Evolutionary conservation across 2,329 filamentous ascomycete genomes (phyloP).

Genomic region (Triangularia setosa): DNA sequence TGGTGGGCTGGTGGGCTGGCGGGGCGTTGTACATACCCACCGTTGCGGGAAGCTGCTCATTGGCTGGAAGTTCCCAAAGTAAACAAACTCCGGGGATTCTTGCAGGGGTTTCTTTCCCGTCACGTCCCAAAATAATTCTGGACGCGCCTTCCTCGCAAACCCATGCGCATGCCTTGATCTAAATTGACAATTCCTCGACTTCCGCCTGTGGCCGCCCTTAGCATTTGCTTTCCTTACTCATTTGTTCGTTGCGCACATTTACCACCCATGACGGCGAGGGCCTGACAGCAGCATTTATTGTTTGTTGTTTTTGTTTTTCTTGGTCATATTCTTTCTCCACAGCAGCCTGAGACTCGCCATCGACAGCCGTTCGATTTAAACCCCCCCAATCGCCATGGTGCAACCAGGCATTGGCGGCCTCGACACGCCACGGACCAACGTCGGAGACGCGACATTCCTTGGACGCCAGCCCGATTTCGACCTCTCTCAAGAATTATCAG

Average conservation of each 20-base stretch:
- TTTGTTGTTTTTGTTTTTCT: slow-evolving; percentile 5
- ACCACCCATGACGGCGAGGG: slow-evolving; percentile 4
- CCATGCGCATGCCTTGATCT: neutral
- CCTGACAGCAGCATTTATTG: neutral
- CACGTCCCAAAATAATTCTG: slow-evolving; percentile 6
- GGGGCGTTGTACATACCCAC: slow-evolving; percentile 4
- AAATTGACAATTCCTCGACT: neutral
- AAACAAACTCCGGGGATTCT: slow-evolving; percentile 23
- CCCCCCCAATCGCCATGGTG: slow-evolving; percentile 48
- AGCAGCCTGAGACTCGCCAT: slow-evolving; percentile 3
- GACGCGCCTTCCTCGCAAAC: slow-evolving; percentile 20
- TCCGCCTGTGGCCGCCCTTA: neutral
- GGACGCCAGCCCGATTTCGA: slow-evolving; percentile 69
- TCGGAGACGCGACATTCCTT: slow-evolving; percentile 80
- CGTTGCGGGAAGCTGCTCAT: slow-evolving; percentile 13
- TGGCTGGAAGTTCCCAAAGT: slow-evolving; percentile 23
- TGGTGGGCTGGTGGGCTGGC: slow-evolving; percentile 1
- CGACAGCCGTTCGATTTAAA: neutral
- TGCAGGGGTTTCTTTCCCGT: slow-evolving; percentile 12
- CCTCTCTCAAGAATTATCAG: slow-evolving; percentile 77
- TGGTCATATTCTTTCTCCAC: neutral
- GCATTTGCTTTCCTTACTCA: neutral
- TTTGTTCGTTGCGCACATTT: neutral
- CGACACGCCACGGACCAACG: slow-evolving; percentile 81
- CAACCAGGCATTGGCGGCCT: slow-evolving; percentile 62